Conservation (phyloP, 2,329 filamentous ascomycete species). For the Penicillium sp. region DNA sequence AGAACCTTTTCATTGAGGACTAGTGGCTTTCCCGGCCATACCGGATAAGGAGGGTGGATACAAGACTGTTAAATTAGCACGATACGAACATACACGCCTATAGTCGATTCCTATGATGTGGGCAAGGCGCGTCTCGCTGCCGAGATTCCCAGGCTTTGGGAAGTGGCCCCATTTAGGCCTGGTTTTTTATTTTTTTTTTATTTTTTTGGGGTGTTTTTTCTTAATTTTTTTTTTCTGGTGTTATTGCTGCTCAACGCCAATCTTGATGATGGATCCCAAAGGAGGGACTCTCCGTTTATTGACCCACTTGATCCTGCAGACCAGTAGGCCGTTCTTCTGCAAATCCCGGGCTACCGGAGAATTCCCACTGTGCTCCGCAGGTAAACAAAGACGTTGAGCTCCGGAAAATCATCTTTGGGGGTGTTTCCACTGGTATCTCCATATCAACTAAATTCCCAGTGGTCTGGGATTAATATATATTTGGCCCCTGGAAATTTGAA, state of each 20-base stretch:
- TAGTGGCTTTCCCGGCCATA: slow-evolving; percentile 1
- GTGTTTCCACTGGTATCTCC: not conserved
- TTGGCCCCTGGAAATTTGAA: not conserved
- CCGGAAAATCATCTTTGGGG: slow-evolving; percentile 1
- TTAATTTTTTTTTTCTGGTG: not conserved
- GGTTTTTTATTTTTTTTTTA: too few species aligned
- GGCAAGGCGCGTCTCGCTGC: slow-evolving; percentile 12
- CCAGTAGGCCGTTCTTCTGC: slow-evolving; percentile 2
- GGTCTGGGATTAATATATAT: not conserved
- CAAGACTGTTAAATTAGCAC: slow-evolving; percentile 1
- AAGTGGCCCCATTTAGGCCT: not conserved
- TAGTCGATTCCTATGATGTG: slow-evolving; percentile 4
- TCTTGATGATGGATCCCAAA: slow-evolving; percentile 14
- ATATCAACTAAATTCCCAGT: not conserved
- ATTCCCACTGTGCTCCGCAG: slow-evolving; percentile 2
- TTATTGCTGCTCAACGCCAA: slow-evolving; percentile 9
- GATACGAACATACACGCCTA: slow-evolving; percentile 10
- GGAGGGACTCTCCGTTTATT: slow-evolving; percentile 5
- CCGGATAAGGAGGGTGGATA: slow-evolving; percentile 7
- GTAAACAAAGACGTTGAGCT: slow-evolving; percentile 1
- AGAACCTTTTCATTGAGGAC: not conserved
- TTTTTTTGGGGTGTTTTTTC: not conserved
- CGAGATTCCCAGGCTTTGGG: slow-evolving; percentile 11
- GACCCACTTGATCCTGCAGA: slow-evolving; percentile 11
- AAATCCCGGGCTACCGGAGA: slow-evolving; percentile 23